Percentiles rank a stretch among this genome's conserved stretches.
These are phyloP conservation scores for Colletotrichum musae DNA, from an alignment of 2,329 filamentous ascomycete genomes.

Conservation along the genomic window DNA sequence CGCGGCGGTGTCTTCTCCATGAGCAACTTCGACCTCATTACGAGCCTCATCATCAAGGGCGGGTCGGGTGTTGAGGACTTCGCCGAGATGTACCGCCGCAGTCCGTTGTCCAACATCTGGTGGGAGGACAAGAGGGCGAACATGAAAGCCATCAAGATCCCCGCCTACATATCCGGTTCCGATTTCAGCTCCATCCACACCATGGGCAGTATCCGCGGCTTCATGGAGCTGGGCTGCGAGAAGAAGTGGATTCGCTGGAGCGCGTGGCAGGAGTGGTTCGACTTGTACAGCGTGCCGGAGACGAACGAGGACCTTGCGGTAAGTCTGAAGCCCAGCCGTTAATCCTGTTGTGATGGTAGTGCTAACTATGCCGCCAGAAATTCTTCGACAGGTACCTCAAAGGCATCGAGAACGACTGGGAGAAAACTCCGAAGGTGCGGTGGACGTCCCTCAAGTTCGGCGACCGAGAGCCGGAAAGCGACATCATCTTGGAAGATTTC, in stretches of 20 bases:
- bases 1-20: slow-evolving; percentile 58
- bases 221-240: slow-evolving; percentile 48
- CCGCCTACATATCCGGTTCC: slow-evolving; percentile 52
- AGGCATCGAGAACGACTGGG: slow-evolving; percentile 60
- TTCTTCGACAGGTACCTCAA: slow-evolving; percentile 59
- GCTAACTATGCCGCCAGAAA: neutral
- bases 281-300: slow-evolving; percentile 54
- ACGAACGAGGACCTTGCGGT: slow-evolving; percentile 52
- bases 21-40: slow-evolving; percentile 59
- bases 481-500: slow-evolving; percentile 52
- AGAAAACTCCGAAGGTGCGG: slow-evolving; percentile 60
- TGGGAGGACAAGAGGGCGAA: slow-evolving; percentile 56
- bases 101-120: slow-evolving; percentile 50
- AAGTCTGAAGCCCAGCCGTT: neutral
- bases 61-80: slow-evolving; percentile 55
- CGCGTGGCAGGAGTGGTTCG: slow-evolving; percentile 60
- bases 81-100: slow-evolving; percentile 56
- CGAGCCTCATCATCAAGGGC: slow-evolving; percentile 53
- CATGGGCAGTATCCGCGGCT: slow-evolving; percentile 48
- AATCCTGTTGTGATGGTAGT: fast-evolving
- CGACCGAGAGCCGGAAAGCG: slow-evolving; percentile 49
- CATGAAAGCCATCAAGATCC: slow-evolving; percentile 52
- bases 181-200: slow-evolving; percentile 46
- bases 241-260: slow-evolving; percentile 59
- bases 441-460: slow-evolving; percentile 57